These are phyloP conservation scores for Rosa hybrid DNA, from an alignment of 331 rosid species.

Conservation along the genomic window DNA sequence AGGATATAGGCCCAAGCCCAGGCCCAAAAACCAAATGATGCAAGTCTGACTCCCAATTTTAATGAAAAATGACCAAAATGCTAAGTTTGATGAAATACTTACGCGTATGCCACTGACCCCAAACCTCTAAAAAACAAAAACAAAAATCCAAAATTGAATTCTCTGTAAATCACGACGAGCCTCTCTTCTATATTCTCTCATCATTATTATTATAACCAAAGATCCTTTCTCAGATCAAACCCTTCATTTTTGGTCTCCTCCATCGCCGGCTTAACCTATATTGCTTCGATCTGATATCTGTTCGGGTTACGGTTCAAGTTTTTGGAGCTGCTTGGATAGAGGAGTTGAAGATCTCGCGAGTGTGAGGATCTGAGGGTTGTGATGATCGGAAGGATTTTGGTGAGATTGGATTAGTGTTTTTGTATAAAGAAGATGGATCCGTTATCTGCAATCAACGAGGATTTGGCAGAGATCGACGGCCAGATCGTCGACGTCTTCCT, in stretches of 20 bases:
- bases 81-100: no score
- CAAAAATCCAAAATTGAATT: not conserved
- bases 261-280: conserved; percentile 11
- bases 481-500: conserved; percentile 68
- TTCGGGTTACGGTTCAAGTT: not conserved
- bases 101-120: not conserved
- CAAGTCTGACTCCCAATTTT: no score
- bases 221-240: conserved; percentile 20
- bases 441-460: conserved; percentile 74
- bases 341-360: not conserved
- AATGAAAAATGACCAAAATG: no score
- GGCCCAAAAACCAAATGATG: no score
- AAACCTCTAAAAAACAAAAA: not conserved
- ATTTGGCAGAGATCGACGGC: conserved; percentile 86
- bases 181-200: not conserved
- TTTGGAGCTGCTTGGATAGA: not conserved
- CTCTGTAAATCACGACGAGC: conserved; percentile 27
- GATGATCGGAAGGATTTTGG: not conserved
- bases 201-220: not conserved
- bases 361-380: not conserved
- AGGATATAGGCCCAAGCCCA: no score
- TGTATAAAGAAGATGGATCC: conserved; percentile 42
- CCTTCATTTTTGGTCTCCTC: conserved; percentile 26
- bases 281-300: conserved; percentile 21
- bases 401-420: not conserved